Evolutionary conservation across 805 yeast genomes (phyloP), one percentile per base, ranked within the genome.

Genomic region (Saccharomycopsis schoenii): DNA sequence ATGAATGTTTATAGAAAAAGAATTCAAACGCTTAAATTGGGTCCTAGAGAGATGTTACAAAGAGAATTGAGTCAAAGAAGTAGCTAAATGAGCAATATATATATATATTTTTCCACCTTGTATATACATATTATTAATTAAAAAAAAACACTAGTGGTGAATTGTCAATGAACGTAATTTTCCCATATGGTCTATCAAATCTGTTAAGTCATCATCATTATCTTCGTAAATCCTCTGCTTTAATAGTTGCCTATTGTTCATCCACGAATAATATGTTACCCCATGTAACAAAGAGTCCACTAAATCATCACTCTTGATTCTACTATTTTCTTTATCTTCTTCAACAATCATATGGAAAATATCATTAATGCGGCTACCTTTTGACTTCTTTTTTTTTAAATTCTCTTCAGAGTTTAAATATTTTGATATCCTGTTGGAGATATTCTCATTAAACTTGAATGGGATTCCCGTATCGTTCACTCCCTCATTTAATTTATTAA

Each of bases 271-370:
- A 76, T 81, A 80, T 0, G 81, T 76, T 1, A 84, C 62, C 1
- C 82, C 87, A 68, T 86, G 89, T 15, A 85, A 71, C n/a, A 85
- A 71, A 0, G 86, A 76, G 68, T 86, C 92, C 9, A 84, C 80
- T 60, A 85, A 71, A 68, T 86, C 92, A 68, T 86, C 92, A 52
- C 80, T 80, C 68, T 85, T 85, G 21, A 68, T 70, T 3, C 59
- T 29, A 15, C 40, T 24, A 25, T 24, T 21, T 12, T 36, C 19
- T 17, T 50, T 60, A 50, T 43, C 29, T 25, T 19, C 29, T 25
- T 19, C 56, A 9, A 58, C 34, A 12, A 57, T 47, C 37, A 42
- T 21, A 6, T 47, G 37, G 34, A 57, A 57, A 43, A 57, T 43
- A 34, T 47, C 52, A 24, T 47, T 47, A 12, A 24, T 19, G 21